phyloP scores from a whole-genome alignment of 2,329 filamentous ascomycete species.

The Alternaria infectoria region DNA sequence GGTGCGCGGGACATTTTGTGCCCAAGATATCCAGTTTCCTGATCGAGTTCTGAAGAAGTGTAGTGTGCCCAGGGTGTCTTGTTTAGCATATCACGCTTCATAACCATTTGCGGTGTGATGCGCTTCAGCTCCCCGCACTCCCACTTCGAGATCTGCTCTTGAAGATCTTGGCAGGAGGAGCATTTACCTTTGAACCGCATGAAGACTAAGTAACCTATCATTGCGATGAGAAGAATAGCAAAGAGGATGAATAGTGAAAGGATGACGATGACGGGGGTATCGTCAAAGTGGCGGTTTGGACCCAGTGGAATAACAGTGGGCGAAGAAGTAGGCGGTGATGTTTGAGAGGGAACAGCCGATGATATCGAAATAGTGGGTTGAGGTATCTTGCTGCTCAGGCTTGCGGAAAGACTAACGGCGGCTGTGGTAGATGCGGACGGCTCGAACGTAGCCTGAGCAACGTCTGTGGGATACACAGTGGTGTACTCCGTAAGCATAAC shows the following conservation, averaged over 20 bases:
- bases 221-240: not conserved
- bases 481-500: slow-evolving; percentile 7
- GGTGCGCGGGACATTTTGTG: not conserved
- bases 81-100: not conserved
- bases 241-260: slow-evolving; percentile 4
- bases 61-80: not conserved
- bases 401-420: not conserved
- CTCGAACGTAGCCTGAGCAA: not conserved
- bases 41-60: not conserved
- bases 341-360: not conserved
- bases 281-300: slow-evolving; percentile 1
- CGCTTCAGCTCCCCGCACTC: slow-evolving; percentile 12
- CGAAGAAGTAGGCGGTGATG: not conserved
- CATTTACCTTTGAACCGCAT: slow-evolving; percentile 13
- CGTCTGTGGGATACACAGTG: slow-evolving; percentile 1
- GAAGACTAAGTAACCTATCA: slow-evolving; percentile 10
- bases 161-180: slow-evolving; percentile 3
- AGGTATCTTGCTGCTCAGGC: not conserved
- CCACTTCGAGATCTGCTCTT: slow-evolving; percentile 12
- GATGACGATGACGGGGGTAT: slow-evolving; percentile 2
- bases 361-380: not conserved
- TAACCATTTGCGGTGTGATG: slow-evolving; percentile 12
- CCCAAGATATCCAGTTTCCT: not conserved
- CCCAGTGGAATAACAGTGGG: not conserved
- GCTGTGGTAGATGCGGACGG: not conserved